A percentile compares a stretch with the other conserved stretches of the same genome.
phyloP scores from a whole-genome alignment of 2,329 filamentous ascomycete genomes.

The Diaporthe eres region DNA sequence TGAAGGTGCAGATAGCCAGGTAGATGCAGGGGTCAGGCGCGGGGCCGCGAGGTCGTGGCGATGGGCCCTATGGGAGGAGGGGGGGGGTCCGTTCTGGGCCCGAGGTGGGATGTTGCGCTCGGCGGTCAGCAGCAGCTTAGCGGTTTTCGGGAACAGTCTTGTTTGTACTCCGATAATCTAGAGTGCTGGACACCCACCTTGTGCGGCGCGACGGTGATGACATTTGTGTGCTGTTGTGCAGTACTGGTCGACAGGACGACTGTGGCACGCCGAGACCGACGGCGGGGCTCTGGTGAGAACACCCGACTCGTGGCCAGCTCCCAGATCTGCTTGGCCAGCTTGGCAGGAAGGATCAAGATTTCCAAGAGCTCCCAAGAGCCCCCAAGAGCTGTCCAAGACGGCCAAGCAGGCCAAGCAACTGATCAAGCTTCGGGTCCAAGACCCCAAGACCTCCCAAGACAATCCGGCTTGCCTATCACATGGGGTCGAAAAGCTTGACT shows the following conservation, averaged over 20 bases:
- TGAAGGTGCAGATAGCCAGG: neutral
- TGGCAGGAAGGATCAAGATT: constrained; percentile 6
- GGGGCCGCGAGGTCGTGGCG: neutral
- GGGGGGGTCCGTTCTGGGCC: neutral
- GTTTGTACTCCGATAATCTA: too few species aligned
- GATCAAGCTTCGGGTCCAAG: constrained; percentile 28
- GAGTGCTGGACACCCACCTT: neutral
- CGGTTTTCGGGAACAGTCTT: neutral
- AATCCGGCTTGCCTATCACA: constrained; percentile 3
- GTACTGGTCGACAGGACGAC: neutral
- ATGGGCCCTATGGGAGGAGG: neutral
- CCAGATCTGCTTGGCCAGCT: constrained; percentile 21
- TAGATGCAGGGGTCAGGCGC: neutral
- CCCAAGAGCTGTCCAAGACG: constrained; percentile 23
- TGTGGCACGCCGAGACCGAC: neutral
- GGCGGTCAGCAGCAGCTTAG: neutral
- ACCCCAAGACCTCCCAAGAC: constrained; percentile 33
- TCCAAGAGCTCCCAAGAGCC: constrained; percentile 8
- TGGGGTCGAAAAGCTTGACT: constrained; percentile 12
- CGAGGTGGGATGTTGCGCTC: neutral
- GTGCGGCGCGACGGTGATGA: neutral
- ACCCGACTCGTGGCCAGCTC: constrained; percentile 3
- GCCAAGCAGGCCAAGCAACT: constrained; percentile 28
- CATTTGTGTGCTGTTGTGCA: neutral
- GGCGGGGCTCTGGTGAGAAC: neutral